Base-by-base conservation (phyloP, 1,139 yeast species). In the Suhomyces maxii region DNA sequence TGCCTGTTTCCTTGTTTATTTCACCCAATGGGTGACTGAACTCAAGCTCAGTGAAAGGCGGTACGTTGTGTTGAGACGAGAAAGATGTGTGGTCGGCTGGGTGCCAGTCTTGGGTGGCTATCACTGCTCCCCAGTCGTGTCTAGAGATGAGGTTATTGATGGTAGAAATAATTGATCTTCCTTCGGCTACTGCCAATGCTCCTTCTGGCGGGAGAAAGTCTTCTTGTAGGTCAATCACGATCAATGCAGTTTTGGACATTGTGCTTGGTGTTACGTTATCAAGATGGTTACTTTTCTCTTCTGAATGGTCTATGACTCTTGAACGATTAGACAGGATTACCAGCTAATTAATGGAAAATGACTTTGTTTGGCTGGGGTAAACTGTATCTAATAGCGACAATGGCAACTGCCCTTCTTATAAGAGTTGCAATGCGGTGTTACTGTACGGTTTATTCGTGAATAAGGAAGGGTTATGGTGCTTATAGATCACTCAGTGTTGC, bases 81-180 rank as follows among this genome's bases (percentile, higher is more conserved):
- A 91, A 91, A 3, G 96, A 89, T 1, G 79, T 75, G 61, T 91
- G 97, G 57, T 80, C 72, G 11, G 55, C 39, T 0, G 97, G 96
- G 61, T 91, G 98, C 95, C 96, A 89, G 61, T 91, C 98, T 59
- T 85, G 83, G 2, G 96, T 85, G 36, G 90, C 85, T 1, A 87
- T 77, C 5, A 89, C 70, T 3, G 82, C 66, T 34, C 73, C 68
- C 95, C 95, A 90, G 3, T 72, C 59, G 40, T 64, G 69, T 14
- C 61, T 45, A 51, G 72, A 63, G 36, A 78, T 49, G 43, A 84
- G 63, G 14, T 69, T 56, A 52, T 77, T 62, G 54, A 89, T 73
- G 9, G 68, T 64, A 0, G 77, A 71, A 13, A 89, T 73, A 9
- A 89, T 71, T 0, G 68, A 67, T n/a, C 85, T 70, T 1, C 96